A percentile compares a stretch with the other conserved stretches of the same genome.
These are phyloP conservation scores for Cercospora zeae-maydis DNA, from an alignment of 2,329 filamentous ascomycete genomes.

Conservation along the genomic window DNA sequence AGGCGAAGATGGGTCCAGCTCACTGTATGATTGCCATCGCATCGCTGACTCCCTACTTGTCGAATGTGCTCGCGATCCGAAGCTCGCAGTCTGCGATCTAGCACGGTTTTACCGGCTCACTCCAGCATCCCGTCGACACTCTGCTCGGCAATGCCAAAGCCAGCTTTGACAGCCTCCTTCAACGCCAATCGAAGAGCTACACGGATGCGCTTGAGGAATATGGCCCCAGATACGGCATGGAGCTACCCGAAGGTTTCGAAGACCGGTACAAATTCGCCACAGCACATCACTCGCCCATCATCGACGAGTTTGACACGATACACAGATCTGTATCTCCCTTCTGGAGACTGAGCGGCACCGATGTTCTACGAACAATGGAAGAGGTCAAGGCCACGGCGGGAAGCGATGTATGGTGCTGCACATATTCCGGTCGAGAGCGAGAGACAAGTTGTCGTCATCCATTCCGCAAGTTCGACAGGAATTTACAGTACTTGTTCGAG, in stretches of 20 bases:
- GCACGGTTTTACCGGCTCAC: background rate
- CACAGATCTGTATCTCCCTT: conserved; percentile 11
- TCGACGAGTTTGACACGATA: conserved; percentile 46
- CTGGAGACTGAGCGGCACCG: conserved; percentile 6
- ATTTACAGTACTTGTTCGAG: background rate
- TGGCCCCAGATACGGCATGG: conserved; percentile 40
- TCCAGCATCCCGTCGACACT: background rate
- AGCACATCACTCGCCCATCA: conserved; percentile 36
- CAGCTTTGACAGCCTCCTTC: background rate
- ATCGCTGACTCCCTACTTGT: conserved; percentile 20
- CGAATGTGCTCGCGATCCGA: background rate
- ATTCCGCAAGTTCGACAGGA: background rate
- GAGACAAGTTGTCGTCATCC: background rate
- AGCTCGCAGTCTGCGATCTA: background rate
- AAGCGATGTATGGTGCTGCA: conserved; percentile 4
- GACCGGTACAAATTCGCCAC: conserved; percentile 45
- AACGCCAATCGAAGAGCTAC: background rate
- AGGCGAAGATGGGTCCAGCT: background rate
- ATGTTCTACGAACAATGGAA: background rate
- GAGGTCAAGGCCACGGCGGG: background rate
- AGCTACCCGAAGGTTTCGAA: conserved; percentile 48
- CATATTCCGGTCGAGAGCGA: background rate
- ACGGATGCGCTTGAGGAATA: conserved; percentile 31
- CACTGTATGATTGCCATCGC: background rate
- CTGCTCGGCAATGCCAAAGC: background rate